Conservation (phyloP, 805 yeast species). For the Kluyveromyces nonfermentans region DNA sequence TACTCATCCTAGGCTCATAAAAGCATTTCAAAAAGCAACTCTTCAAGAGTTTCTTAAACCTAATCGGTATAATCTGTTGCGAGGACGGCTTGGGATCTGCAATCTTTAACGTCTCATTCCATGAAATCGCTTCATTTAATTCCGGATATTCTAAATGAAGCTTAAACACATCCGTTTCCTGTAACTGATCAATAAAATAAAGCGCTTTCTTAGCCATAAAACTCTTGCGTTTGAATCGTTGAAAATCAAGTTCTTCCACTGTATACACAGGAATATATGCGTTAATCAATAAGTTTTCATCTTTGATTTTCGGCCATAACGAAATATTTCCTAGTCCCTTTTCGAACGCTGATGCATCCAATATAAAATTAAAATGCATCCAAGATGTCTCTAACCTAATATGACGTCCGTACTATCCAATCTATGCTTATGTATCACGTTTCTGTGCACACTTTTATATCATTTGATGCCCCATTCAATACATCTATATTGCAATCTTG, state of each 20-base stretch:
- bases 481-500: not conserved
- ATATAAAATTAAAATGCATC: constrained; percentile 32
- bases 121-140: constrained; percentile 17
- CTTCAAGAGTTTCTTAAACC: constrained; percentile 46
- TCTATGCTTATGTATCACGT: not conserved
- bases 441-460: not conserved
- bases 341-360: constrained; percentile 61
- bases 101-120: constrained; percentile 15
- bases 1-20: constrained; percentile 20
- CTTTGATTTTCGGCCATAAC: constrained; percentile 42
- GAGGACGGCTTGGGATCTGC: constrained; percentile 4
- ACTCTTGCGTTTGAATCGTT: constrained; percentile 46
- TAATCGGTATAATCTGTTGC: constrained; percentile 39
- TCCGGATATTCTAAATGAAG: constrained; percentile 42
- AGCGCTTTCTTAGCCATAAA: constrained; percentile 60
- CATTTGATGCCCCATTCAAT: not conserved
- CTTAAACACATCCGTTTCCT: constrained; percentile 12
- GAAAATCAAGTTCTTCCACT: constrained; percentile 49
- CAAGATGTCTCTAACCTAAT: not conserved
- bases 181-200: constrained; percentile 43
- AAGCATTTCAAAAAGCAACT: constrained; percentile 49
- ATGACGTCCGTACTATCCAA: not conserved
- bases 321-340: constrained; percentile 61
- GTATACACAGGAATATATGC: constrained; percentile 44
- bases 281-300: constrained; percentile 28